These are phyloP conservation scores for Alternaria conjuncta DNA, from an alignment of 2,329 filamentous ascomycete species.

Conservation along the genomic window DNA sequence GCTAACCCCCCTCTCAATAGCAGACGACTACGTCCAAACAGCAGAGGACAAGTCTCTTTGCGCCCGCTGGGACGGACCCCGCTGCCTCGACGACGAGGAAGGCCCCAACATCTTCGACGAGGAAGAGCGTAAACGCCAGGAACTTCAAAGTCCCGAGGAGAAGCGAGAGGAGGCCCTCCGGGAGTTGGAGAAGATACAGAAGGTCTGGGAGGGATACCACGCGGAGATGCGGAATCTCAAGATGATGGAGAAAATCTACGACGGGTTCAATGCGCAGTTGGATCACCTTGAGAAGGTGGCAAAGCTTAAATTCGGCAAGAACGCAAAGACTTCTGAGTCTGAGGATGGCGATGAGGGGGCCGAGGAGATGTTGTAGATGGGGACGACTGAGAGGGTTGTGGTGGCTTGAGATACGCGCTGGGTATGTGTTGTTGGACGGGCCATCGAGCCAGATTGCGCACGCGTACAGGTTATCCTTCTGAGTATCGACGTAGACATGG, in stretches of 20 bases:
- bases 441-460: background rate
- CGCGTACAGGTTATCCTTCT: no score
- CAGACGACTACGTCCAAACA: background rate
- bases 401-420: background rate
- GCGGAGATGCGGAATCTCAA: background rate
- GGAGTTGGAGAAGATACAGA: background rate
- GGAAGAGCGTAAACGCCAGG: background rate
- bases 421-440: background rate
- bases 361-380: background rate
- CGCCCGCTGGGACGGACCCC: background rate
- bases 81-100: background rate
- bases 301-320: background rate
- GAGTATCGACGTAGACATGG: no score
- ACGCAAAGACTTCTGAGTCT: accelerated
- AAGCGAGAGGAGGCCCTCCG: background rate
- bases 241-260: background rate
- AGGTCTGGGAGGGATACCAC: background rate
- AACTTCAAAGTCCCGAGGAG: background rate
- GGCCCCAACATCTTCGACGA: background rate
- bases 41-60: background rate
- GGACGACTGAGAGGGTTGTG: background rate
- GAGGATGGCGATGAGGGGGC: background rate
- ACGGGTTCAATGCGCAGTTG: background rate
- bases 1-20: background rate
- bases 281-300: background rate